Percentiles rank a stretch among this genome's conserved stretches.
These are phyloP conservation scores for Neopestalotiopsis sp. DNA, from an alignment of 2,329 filamentous ascomycete genomes.

Conservation along the genomic window DNA sequence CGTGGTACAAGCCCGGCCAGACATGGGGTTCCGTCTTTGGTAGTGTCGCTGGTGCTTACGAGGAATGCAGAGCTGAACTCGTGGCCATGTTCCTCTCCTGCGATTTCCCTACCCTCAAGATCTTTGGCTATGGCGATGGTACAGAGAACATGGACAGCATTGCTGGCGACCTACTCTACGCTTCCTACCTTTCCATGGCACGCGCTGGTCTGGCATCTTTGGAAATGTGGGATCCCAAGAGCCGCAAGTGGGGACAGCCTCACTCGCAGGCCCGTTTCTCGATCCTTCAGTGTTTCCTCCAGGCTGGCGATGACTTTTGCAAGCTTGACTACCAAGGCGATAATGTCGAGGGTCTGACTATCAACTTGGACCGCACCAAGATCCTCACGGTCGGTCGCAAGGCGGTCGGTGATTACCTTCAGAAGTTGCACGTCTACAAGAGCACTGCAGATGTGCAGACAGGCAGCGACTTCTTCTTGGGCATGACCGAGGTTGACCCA, in stretches of 20 bases:
- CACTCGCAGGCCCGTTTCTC: conserved; percentile 92
- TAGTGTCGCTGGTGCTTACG: conserved; percentile 84
- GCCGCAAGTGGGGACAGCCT: conserved; percentile 88
- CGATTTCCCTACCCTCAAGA: conserved; percentile 85
- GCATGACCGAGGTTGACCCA: conserved; percentile 81
- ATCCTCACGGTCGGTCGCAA: conserved; percentile 83
- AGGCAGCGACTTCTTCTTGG: conserved; percentile 80
- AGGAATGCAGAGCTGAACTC: conserved; percentile 93
- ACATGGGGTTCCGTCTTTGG: conserved; percentile 96
- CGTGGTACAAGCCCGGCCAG: conserved; percentile 93
- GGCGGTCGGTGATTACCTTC: conserved; percentile 83
- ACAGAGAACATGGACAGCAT: conserved; percentile 72
- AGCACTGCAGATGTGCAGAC: conserved; percentile 81
- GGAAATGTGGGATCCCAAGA: conserved; percentile 94
- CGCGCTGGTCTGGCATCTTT: conserved; percentile 87
- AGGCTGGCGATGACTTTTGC: conserved; percentile 87
- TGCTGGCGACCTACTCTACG: conserved; percentile 87
- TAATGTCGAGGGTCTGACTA: conserved; percentile 80
- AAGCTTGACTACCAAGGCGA: conserved; percentile 76
- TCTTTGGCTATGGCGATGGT: conserved; percentile 90
- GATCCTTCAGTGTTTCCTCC: conserved; percentile 82
- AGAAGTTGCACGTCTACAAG: conserved; percentile 93
- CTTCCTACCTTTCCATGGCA: conserved; percentile 91
- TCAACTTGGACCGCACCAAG: conserved; percentile 83
- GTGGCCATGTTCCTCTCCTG: conserved; percentile 90